Base-by-base conservation (phyloP, 805 yeast genomes). In the Isabelozyma gotoi region DNA sequence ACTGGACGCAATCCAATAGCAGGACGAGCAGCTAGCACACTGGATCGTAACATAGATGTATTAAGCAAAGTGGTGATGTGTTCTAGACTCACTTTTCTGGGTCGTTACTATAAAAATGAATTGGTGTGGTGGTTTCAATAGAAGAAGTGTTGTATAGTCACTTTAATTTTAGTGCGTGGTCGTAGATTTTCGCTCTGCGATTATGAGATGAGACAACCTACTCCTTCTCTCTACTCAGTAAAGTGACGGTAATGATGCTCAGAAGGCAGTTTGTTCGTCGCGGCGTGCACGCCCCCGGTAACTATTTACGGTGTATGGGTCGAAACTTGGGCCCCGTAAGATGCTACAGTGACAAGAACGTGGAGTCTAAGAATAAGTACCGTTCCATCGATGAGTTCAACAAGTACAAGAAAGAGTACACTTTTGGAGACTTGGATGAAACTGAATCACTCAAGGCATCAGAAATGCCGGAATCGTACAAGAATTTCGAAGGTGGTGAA, bases 341-440 rank as follows among this genome's bases (percentile, higher is more conserved):
- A 24, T 10, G n/a, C 29, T 24, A 24, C 12, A 24, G 29, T 7
- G 29, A 24, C 12, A 24, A 24, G 29, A 24, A 24, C 8, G 29
- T 24, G 12, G 29, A 24, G 8, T n/a, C 29, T n/a, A 24, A n/a
- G 15, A 35, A 19, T 15, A 36, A 36, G 16, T 36, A 20, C 20
- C 35, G 47, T 27, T 48, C 55, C 34, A 65, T 71, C 35, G 74
- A 71, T 4, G 66, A 65, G 15, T 69, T 70, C 59, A 70, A 71
- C 50, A 66, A 62, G 45, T 50, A 51, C 21, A 67, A 65, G 47
- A 62, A 57, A 12, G 48, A 53, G 20, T 67, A 62, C 45, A 48
- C 39, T 24, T 67, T 57, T 46, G 70, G 70, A 1, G 40, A 37
- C 11, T 21, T 37, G 19, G 42, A 42, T 31, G 44, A 48, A 34